Evolutionary conservation across 169 alveolate species (phyloP), one percentile per base, ranked within the genome.

Genomic region (Cryptosporidium felis): DNA sequence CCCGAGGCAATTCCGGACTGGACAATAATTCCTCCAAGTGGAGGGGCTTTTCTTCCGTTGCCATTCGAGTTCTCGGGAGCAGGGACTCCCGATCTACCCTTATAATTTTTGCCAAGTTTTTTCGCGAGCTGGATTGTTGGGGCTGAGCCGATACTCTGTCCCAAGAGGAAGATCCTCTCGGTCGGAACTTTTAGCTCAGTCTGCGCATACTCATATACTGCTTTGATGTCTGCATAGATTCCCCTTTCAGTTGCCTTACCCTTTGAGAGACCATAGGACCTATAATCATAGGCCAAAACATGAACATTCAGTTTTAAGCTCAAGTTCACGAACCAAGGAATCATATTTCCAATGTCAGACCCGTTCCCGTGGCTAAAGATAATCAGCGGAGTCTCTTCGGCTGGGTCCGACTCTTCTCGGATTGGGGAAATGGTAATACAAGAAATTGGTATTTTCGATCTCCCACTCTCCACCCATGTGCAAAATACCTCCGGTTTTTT

Each of bases 101-200:
- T 63, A 8, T 26, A 18, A 12, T 49, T 53, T 16, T 74, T 74
- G 6, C 74, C 40, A 18, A 74, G 59, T 3, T 36, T 49, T 38
- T 10, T 56, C 16, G 85, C 85, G 16, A 74, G 61, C 10, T 49
- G 38, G 5, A 74, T 5, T 14, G 85, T 53, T 12, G 85, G 85
- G 56, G 85, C 85, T 34, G 85, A 74, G 5, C 85, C 85, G 9
- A 74, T 74, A 18, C 85, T 74, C 41, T 74, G 85, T 32, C 85
- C 85, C n/a, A 74, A 23, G 21, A 74, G 34, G 38, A 74, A 74
- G 16, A 74, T 74, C 41, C 21, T 44, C 16, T 74, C 23, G 4
- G 85, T 12, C 23, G 66, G 66, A 16, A 74, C 6, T 0, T 74
- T 74, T 36, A 74, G 38, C n/a, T 34, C 85, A n/a, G 51, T 34